These are phyloP conservation scores for Torulaspora microellipsoides DNA, from an alignment of 805 yeast genomes.

Conservation along the genomic window DNA sequence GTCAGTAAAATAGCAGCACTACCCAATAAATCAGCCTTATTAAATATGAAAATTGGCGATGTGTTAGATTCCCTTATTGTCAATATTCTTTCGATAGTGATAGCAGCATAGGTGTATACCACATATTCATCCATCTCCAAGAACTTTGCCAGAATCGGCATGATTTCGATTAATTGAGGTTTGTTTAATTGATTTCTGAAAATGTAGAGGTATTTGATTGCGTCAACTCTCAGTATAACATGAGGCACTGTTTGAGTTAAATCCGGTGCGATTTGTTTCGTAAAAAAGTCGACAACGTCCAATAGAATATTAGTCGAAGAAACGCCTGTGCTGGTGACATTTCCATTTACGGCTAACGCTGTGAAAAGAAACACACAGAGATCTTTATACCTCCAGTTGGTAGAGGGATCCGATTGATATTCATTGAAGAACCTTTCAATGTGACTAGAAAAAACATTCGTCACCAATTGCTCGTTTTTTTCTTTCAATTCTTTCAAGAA, in stretches of 20 bases:
- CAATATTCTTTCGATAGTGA: conserved; percentile 83
- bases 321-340: conserved; percentile 81
- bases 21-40: conserved; percentile 65
- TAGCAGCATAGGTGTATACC: conserved; percentile 89
- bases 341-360: conserved; percentile 87
- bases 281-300: conserved; percentile 83
- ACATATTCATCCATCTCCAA: conserved; percentile 65
- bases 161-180: conserved; percentile 69
- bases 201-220: conserved; percentile 82
- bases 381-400: conserved; percentile 82
- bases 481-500: conserved; percentile 82
- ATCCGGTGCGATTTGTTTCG: conserved; percentile 77
- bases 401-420: conserved; percentile 40
- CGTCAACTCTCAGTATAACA: conserved; percentile 84
- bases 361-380: conserved; percentile 81
- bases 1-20: conserved; percentile 57
- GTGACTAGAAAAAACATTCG: conserved; percentile 68
- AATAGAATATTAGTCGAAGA: conserved; percentile 78
- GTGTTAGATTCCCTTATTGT: conserved; percentile 58
- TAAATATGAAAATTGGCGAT: conserved; percentile 58
- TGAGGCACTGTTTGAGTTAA: conserved; percentile 54
- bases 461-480: conserved; percentile 67
- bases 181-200: conserved; percentile 92
- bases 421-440: conserved; percentile 60
- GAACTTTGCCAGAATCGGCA: conserved; percentile 73